phyloP scores from a whole-genome alignment of 805 yeast genomes.

The Teunomyces lycoperdinae region DNA sequence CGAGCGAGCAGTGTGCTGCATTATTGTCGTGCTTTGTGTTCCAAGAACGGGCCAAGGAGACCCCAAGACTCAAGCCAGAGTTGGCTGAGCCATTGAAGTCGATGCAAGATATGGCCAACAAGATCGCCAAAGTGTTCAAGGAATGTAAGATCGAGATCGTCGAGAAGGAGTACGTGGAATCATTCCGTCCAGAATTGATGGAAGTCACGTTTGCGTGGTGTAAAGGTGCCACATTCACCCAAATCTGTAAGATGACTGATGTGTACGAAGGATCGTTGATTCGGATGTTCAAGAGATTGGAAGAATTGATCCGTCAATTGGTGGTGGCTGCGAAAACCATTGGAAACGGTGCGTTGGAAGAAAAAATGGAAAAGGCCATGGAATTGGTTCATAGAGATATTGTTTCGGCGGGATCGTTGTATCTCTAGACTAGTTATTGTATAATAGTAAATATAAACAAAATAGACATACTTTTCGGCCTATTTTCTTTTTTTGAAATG shows the following conservation, averaged over 20 bases:
- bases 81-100: slow-evolving; percentile 88
- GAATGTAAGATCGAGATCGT: slow-evolving; percentile 88
- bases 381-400: slow-evolving; percentile 92
- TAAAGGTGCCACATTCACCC: slow-evolving; percentile 92
- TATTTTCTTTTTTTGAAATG: not conserved
- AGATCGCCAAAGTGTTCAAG: slow-evolving; percentile 83
- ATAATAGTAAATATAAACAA: not conserved
- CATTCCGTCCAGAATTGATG: slow-evolving; percentile 91
- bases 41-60: slow-evolving; percentile 91
- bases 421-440: slow-evolving; percentile 39
- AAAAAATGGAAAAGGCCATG: slow-evolving; percentile 82
- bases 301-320: slow-evolving; percentile 89
- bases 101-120: slow-evolving; percentile 85
- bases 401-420: slow-evolving; percentile 94
- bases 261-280: slow-evolving; percentile 96
- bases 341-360: slow-evolving; percentile 83
- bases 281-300: slow-evolving; percentile 90
- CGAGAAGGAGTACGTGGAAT: slow-evolving; percentile 89
- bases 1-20: slow-evolving; percentile 90
- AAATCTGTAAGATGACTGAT: slow-evolving; percentile 97
- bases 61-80: slow-evolving; percentile 82
- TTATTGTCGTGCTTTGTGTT: slow-evolving; percentile 91
- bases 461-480: not conserved
- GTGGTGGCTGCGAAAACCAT: slow-evolving; percentile 90
- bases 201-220: slow-evolving; percentile 98